Base-by-base conservation (phyloP, 192 early-diverging fungal genomes). In the Ambispora gerdemannii region DNA sequence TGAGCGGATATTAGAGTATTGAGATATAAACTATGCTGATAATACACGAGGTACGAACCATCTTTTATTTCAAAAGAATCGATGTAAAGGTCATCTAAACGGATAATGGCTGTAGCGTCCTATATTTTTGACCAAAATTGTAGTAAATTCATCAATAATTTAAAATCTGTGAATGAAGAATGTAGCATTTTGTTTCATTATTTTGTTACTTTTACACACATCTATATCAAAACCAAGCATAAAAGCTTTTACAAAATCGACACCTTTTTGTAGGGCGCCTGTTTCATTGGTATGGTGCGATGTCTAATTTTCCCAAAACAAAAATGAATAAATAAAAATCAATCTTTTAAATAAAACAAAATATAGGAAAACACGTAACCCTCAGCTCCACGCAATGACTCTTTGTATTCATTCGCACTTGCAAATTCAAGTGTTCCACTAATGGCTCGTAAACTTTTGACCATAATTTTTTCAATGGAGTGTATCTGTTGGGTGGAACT, bases 1-100 rank as follows among this genome's bases (percentile, higher is more conserved):
- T 72, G 6, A 31, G 22, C 50, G 36, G 2, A 31, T 56, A 0
- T 56, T 20, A 20, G 30, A 33, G 33, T 49, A 6, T 25, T 35
- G 22, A 55, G 27, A 55, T 34, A 69, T 15, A 30, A 28, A 20
- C 2, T 20, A 20, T 64, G n/a, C n/a, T n/a, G n/a, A n/a, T n/a
- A n/a, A n/a, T n/a, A n/a, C n/a, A n/a, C n/a, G n/a, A n/a, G n/a
- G n/a, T n/a, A n/a, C n/a, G n/a, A n/a, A 67, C 62, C 87, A 79
- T 99, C 97, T 83, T 98, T 97, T 81, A 97, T 91, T 67, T 97
- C 95, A 78, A 99, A 99, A 4, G 92, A 87, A 73, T 99, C 97
- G 75, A 99, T 73, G 77, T 89, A 99, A 71, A 99, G 80, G 72
- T 99, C 97, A 73, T 99, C 97, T 81, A 99, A 82, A 67, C 97